Evolutionary conservation across 257 asterid genomes (phyloP), one percentile per base, ranked within the genome.

Genomic region (Fraxinus anomala): DNA sequence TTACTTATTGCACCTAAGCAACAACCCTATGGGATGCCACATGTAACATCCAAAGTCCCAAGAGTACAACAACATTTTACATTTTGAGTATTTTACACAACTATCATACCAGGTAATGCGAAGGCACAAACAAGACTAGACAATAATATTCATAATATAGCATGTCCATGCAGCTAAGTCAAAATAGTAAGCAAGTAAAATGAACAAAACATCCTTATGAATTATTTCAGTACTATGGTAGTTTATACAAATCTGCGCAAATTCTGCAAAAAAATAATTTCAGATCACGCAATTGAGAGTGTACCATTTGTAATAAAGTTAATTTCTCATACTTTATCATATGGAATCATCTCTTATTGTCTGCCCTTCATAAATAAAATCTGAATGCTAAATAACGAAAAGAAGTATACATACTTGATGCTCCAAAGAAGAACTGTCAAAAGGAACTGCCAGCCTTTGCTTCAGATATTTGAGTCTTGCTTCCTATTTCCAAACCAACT

Each of bases 381-480:
- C 47, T 54, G 40, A 81, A 33, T 47, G 33, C 63, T 68, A 37
- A 59, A 74, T 7, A 59, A 59, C 21, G 13, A 59, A 23, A 23
- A 51, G 21, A 54, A 6, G 31, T 59, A 66, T 73, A 74, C 95
- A 75, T 89, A 92, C 99, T 85, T 95, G 99, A 89, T 95, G 98
- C 84, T 87, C 93, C 19, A 85, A 80, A 77, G 65, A 84, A 81
- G 89, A 75, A 66, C 99, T 97, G 83, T 95, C 94, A 83, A 92
- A 95, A 75, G 99, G 98, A 74, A 92, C 82, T 1, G 92, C 84
- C 75, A 95, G 82, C 88, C 99, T 85, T 80, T 84, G 87, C 87
- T 90, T 92, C 68, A 95, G 86, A 86, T 89, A 81, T 78, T 90
- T 90, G 78, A 95, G 88, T 86, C 97, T 89, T 30, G 90, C 98